A percentile compares a stretch with the other conserved stretches of the same genome.
phyloP scores from a whole-genome alignment of 306 rosid species.

The Ormosia semicastrata region DNA sequence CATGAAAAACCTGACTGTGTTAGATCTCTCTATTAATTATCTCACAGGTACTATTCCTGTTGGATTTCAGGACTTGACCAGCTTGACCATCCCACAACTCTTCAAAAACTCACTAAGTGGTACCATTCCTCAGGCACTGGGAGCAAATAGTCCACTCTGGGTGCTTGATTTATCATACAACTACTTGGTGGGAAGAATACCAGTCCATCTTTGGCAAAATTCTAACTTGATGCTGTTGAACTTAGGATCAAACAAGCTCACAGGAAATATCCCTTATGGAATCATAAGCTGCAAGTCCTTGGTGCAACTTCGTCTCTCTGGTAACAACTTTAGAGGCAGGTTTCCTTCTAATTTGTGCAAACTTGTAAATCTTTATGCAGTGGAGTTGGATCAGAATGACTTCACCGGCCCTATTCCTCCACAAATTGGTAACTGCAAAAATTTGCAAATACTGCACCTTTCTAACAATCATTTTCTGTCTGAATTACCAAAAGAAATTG shows the following conservation, averaged over 20 bases:
- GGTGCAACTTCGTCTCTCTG: constrained; percentile 57
- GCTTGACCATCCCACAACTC: constrained; percentile 55
- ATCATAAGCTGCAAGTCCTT: constrained; percentile 51
- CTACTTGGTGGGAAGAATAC: constrained; percentile 59
- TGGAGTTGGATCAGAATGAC: constrained; percentile 60
- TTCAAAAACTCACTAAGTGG: constrained; percentile 66
- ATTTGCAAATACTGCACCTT: constrained; percentile 70
- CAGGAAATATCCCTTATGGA: constrained; percentile 54
- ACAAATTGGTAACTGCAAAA: constrained; percentile 51
- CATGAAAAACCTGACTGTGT: constrained; percentile 54
- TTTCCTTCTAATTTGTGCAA: constrained; percentile 68
- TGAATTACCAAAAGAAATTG: constrained; percentile 63
- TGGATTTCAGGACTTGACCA: constrained; percentile 55
- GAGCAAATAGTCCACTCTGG: constrained; percentile 66
- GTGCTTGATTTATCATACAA: constrained; percentile 73
- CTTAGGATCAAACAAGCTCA: constrained; percentile 55
- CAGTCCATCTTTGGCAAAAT: constrained; percentile 56
- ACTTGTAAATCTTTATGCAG: constrained; percentile 50
- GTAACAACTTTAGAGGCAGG: constrained; percentile 56
- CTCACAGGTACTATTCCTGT: constrained; percentile 63
- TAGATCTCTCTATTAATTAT: constrained; percentile 71
- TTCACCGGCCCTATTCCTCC: constrained; percentile 67
- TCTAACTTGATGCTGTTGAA: constrained; percentile 58
- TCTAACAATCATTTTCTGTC: constrained; percentile 52
- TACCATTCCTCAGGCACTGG: constrained; percentile 59